Base-by-base conservation (phyloP, 2,329 filamentous ascomycete genomes). In the Aquanectria penicillioides region DNA sequence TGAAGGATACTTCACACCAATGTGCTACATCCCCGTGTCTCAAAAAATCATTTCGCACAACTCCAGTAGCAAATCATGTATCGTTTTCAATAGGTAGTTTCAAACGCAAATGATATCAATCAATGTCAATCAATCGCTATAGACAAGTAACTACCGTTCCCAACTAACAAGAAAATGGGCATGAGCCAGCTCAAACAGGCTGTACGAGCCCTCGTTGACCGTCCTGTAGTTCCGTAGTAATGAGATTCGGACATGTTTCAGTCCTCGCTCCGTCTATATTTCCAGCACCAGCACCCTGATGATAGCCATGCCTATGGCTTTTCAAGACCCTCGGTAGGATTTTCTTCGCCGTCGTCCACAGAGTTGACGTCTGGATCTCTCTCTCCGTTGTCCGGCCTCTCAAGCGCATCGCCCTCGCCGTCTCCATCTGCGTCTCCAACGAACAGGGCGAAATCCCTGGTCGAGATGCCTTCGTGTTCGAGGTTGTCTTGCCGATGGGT, bases 291-390 rank as follows among this genome's bases (percentile, higher is more conserved):
- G 46, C 40, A 53, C 34, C 29, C 33, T 25, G 11, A 25, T 18
- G 10, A 18, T 12, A 53, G 29, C 31, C 41, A 59, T 54, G 47
- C 57, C 43, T 49, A 53, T 17, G 33, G 43, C 48, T 37, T 51
- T 18, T 25, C 11, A 11, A 28, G 37, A 20, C 37, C 17, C n/a
- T 44, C 33, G 9, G 10, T 6, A 33, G 11, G 11, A 10, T 44
- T 31, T 34, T 22, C 26, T 4, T 56, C 46, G 6, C 8, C 11
- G 7, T 10, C 40, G 17, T 23, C 12, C 11, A 12, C 13, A n/a
- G 4, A 17, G 8, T 37, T 25, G 3, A 5, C 17, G 8, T n/a
- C 50, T 26, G 18, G 12, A 5, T 17, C 48, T 41, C 18, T 12
- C 6, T 5, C 25, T 38, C 25, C 29, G 23, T 18, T 20, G 13